Evolutionary conservation across 768 basidiomycete species (phyloP), one percentile per base, ranked within the genome.

Genomic region (Kwoniella sp.): DNA sequence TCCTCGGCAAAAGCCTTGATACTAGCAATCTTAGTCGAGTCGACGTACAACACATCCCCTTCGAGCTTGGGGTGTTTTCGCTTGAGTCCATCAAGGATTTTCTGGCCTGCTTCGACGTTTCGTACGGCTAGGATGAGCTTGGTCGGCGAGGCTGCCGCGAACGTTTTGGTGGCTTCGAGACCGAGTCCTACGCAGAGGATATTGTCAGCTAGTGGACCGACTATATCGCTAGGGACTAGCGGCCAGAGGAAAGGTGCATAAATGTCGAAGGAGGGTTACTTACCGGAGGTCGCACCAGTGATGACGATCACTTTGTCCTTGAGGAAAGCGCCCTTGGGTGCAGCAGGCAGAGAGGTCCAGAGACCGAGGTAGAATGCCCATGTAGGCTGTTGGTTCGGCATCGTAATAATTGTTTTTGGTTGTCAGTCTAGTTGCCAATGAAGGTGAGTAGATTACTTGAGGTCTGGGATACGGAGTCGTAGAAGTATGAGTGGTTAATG

Each of bases 81-180:
- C 49, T 54, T 51, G 21, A 65, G 15, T 0, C 53, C 36, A 5
- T 22, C 49, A 15, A 63, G 27, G 15, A 63, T 10, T 21, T 65
- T 56, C 19, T 58, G 29, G n/a, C 55, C 50, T 29, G 40, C 6
- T 25, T 61, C 56, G n/a, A 59, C 44, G 19, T 36, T 22, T 33
- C 68, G 27, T 22, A 68, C 64, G 17, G 68, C 64, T 2, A 68
- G 56, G 40, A 68, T 65, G 6, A 68, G 51, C 19, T 53, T 48
- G 7, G 48, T 56, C 4, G 68, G 68, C 13, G 53, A 54, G 19
- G 51, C 57, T 0, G 22, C 24, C 1, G 58, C 64, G 24, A 68
- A 47, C 17, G 61, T 55, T 44, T 58, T 58, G 22, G 55, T 44
- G 7, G 68, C 60, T 59, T 64, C 63, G 17, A 65, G 51, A 9